Percentiles rank a stretch among this genome's conserved stretches.
phyloP scores from a whole-genome alignment of 306 rosid genomes.

The Fragaria iinumae region DNA sequence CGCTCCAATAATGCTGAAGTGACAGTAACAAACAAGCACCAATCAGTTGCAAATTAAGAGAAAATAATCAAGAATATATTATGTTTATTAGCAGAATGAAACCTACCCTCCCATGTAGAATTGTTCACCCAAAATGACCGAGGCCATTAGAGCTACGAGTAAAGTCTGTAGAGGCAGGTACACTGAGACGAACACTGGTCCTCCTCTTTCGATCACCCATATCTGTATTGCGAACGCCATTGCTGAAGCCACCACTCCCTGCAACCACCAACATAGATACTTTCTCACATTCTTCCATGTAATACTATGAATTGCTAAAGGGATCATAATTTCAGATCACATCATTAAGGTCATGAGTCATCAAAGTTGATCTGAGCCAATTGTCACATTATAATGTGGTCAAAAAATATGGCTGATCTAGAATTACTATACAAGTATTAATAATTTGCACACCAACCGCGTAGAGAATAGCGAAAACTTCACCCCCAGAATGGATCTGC shows the following conservation, averaged over 20 bases:
- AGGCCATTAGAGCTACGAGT: neutral
- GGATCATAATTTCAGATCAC: neutral
- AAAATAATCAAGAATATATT: neutral
- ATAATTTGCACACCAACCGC: neutral
- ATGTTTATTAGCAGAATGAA: neutral
- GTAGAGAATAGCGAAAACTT: neutral
- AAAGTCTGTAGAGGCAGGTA: conserved; percentile 3
- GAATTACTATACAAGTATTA: neutral
- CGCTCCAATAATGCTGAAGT: neutral
- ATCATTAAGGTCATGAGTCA: neutral
- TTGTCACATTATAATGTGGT: neutral
- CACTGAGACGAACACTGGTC: neutral
- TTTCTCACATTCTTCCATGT: neutral
- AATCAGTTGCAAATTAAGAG: neutral
- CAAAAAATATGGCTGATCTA: neutral
- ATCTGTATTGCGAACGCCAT: neutral
- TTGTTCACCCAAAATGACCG: neutral
- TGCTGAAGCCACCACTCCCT: conserved; percentile 6
- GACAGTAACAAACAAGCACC: neutral
- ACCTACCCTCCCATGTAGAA: conserved; percentile 1
- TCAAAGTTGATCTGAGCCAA: too few species aligned
- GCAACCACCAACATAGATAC: neutral
- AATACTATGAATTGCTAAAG: neutral
- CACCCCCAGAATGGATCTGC: neutral
- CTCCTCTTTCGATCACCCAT: neutral